Conservation (phyloP, 164 flowering plant genomes). For the Stephania cephalantha region DNA sequence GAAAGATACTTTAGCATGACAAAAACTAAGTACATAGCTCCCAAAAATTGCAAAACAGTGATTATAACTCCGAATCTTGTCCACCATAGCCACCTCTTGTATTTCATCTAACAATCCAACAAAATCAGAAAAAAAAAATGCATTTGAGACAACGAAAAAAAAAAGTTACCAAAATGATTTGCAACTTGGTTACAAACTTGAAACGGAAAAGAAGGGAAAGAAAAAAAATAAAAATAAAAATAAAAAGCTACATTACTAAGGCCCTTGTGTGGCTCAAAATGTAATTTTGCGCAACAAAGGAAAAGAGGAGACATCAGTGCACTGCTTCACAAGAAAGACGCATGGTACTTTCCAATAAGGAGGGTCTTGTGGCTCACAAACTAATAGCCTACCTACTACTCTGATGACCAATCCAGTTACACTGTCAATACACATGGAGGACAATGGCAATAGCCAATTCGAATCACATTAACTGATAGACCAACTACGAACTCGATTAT, state of each 20-base stretch:
- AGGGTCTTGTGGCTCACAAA: too few species aligned
- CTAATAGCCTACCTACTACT: too few species aligned
- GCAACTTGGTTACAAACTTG: background rate
- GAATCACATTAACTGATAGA: too few species aligned
- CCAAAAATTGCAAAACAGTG: constrained; percentile 51
- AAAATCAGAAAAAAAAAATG: background rate
- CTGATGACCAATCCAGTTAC: too few species aligned
- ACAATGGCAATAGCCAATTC: too few species aligned
- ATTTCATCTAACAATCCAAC: constrained; percentile 51
- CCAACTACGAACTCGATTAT: too few species aligned
- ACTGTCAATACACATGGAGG: too few species aligned
- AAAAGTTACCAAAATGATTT: background rate
- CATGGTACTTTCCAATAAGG: too few species aligned
- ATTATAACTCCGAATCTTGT: constrained; percentile 47
- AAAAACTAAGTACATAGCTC: constrained; percentile 49
- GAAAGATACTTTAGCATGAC: constrained; percentile 20
- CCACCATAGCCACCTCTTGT: constrained; percentile 81
- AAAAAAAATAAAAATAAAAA: background rate
- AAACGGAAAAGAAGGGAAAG: background rate
- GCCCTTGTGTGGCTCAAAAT: too few species aligned
- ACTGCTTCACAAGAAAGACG: too few species aligned
- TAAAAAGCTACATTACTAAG: background rate
- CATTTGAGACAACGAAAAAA: background rate
- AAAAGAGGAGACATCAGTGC: too few species aligned
- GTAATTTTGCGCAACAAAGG: too few species aligned